phyloP scores from a whole-genome alignment of 2,329 filamentous ascomycete species.

The Ciborinia camelliae region DNA sequence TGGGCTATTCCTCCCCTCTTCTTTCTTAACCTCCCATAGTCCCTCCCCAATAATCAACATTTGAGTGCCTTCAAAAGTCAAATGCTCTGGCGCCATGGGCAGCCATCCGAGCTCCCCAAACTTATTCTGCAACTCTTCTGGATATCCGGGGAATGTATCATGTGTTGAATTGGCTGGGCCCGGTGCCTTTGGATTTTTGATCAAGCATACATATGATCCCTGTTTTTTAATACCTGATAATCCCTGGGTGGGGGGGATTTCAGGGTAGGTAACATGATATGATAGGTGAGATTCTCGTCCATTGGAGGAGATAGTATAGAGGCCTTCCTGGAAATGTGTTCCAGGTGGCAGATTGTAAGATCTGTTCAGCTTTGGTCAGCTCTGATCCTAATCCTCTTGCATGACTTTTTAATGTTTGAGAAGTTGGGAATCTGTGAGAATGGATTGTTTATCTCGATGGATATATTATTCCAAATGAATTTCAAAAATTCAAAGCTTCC shows the following conservation, averaged over 20 bases:
- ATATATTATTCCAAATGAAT: too few species aligned
- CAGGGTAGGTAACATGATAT: constrained; percentile 75
- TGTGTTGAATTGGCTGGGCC: too few species aligned
- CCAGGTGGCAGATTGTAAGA: constrained; percentile 53
- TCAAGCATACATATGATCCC: constrained; percentile 74
- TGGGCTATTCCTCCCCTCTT: constrained; percentile 56
- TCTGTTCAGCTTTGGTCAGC: neutral
- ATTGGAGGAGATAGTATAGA: constrained; percentile 76
- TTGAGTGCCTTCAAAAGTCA: constrained; percentile 73
- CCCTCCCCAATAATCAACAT: constrained; percentile 75
- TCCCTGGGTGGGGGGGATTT: constrained; percentile 68
- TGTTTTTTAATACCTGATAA: constrained; percentile 68
- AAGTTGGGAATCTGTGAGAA: too few species aligned
- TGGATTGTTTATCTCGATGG: too few species aligned
- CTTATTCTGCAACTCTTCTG: constrained; percentile 67
- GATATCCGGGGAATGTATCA: constrained; percentile 66
- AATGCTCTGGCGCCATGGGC: constrained; percentile 66
- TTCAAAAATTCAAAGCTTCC: too few species aligned
- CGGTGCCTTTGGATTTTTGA: constrained; percentile 72
- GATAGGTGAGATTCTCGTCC: constrained; percentile 71
- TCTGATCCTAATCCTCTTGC: too few species aligned
- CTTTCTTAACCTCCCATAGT: constrained; percentile 53
- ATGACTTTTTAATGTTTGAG: neutral
- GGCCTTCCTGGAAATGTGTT: constrained; percentile 75
- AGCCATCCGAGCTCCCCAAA: constrained; percentile 74